Evolutionary conservation across 768 basidiomycete genomes (phyloP).

Genomic region (Trametes coccinea): DNA sequence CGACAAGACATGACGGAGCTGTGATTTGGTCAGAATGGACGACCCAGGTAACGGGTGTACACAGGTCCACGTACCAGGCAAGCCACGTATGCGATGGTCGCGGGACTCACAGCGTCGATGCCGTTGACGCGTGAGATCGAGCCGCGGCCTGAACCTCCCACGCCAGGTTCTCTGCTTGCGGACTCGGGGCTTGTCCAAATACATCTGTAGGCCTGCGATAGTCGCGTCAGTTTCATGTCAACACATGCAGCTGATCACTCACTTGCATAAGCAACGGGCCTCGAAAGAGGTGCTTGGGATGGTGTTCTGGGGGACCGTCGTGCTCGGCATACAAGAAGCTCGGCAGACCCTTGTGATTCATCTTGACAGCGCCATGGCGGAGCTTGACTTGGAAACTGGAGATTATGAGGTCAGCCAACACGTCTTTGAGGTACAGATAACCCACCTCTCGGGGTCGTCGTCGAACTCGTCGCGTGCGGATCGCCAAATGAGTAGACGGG

Average conservation of each 20-base stretch:
- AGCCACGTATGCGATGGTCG: neutral
- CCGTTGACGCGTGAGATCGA: neutral
- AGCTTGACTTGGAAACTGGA: neutral
- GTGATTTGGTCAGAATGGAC: neutral
- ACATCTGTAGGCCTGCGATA: neutral
- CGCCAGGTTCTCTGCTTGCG: neutral
- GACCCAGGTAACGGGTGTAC: too few relatives aligned
- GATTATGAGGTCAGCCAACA: neutral
- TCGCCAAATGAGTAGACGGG: neutral
- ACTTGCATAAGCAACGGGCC: neutral
- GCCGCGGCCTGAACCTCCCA: neutral
- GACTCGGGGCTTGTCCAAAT: constrained; percentile 7
- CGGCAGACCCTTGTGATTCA: neutral
- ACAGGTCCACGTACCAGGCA: neutral
- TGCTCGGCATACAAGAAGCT: neutral
- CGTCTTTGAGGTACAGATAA: neutral
- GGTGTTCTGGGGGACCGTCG: neutral
- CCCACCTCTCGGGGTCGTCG: neutral
- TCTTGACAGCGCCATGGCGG: neutral
- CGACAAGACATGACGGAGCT: neutral
- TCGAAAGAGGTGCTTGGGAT: neutral
- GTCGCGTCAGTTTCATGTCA: neutral
- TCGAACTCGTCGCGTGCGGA: neutral
- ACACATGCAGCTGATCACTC: neutral
- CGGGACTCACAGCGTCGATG: neutral